Conservation (phyloP, 768 basidiomycete species). For the Russula sp. region DNA sequence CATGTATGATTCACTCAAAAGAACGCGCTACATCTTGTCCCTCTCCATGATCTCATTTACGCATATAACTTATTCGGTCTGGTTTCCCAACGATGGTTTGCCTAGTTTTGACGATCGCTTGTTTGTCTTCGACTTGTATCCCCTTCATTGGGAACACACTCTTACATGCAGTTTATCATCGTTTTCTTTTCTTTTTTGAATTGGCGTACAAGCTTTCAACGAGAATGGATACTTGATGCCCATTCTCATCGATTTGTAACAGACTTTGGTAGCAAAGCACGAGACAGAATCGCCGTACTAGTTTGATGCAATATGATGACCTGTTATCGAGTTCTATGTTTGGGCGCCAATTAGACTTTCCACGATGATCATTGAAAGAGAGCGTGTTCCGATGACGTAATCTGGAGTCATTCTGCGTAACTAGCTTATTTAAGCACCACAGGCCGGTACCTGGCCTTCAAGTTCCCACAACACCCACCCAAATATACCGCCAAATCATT, state of each 20-base stretch:
- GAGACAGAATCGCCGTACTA: too few species aligned
- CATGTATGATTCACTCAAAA: constrained; percentile 6
- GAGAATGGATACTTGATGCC: constrained; percentile 1
- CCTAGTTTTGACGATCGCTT: constrained; percentile 9
- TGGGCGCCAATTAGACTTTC: too few species aligned
- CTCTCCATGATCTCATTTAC: constrained; percentile 9
- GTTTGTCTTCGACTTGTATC: constrained; percentile 5
- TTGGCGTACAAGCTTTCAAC: constrained; percentile 1
- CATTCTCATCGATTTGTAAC: constrained; percentile 3
- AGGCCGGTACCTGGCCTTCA: too few species aligned
- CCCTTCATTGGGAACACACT: background rate
- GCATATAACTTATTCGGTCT: constrained; percentile 24
- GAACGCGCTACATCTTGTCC: background rate
- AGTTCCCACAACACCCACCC: too few species aligned
- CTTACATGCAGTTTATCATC: constrained; percentile 1
- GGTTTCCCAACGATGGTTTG: constrained; percentile 5
- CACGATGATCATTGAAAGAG: too few species aligned
- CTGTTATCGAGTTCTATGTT: too few species aligned
- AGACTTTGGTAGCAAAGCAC: background rate
- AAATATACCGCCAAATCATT: background rate
- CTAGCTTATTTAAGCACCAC: background rate
- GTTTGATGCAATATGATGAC: too few species aligned
- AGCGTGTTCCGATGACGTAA: too few species aligned
- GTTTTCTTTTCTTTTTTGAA: background rate
- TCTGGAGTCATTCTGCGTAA: too few species aligned